These are phyloP conservation scores for Nemania sp. DNA, from an alignment of 2,329 filamentous ascomycete genomes.

Conservation along the genomic window DNA sequence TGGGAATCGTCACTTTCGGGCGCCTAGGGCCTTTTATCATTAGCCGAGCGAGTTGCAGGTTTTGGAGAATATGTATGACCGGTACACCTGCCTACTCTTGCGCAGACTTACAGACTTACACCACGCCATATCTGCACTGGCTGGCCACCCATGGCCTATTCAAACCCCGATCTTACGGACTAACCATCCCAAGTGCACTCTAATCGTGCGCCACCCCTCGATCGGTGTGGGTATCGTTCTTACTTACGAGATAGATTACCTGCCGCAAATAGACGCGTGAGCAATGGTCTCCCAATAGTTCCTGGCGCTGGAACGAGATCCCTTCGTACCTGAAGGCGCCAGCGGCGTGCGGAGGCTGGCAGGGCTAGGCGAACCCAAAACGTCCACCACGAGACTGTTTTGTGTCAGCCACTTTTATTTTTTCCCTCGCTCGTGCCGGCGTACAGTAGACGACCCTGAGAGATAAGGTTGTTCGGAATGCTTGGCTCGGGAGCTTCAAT, in stretches of 20 bases:
- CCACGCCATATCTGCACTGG: too few species aligned
- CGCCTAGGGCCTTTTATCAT: constrained; percentile 19
- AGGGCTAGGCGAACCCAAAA: constrained; percentile 14
- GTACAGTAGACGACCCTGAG: constrained; percentile 6
- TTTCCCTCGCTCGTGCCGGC: constrained; percentile 23
- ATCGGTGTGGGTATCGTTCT: background rate
- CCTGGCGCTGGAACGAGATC: background rate
- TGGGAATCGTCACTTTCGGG: constrained; percentile 13
- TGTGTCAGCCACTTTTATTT: constrained; percentile 20
- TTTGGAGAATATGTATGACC: constrained; percentile 3
- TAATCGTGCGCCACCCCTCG: constrained; percentile 1
- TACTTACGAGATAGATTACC: background rate
- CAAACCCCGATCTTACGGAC: constrained; percentile 20
- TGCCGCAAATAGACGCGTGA: constrained; percentile 9
- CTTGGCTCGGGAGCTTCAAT: constrained; percentile 17
- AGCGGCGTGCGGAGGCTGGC: constrained; percentile 8
- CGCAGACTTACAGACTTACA: too few species aligned
- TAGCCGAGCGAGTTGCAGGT: constrained; percentile 22
- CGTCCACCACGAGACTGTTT: constrained; percentile 11
- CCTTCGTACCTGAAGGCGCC: constrained; percentile 19
- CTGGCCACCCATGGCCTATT: constrained; percentile 19
- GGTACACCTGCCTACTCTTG: background rate
- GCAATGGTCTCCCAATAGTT: constrained; percentile 10
- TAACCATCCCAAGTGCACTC: constrained; percentile 1
- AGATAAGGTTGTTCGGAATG: constrained; percentile 8